phyloP scores from a whole-genome alignment of 2,329 filamentous ascomycete genomes.

The Zelopaecilomyces penicillatus region DNA sequence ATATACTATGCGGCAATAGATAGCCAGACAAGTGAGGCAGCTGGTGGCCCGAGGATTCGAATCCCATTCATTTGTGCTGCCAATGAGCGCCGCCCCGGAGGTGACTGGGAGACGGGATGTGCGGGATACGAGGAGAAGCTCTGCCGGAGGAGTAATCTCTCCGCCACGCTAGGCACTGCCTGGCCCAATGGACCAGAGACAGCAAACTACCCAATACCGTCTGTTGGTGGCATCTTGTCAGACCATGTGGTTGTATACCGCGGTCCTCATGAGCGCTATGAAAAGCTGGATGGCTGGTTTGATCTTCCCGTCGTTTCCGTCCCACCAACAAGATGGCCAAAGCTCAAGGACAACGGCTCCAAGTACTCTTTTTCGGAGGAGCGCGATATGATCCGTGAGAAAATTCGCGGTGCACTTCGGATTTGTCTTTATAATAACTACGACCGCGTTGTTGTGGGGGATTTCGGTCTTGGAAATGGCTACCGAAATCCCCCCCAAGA shows the following conservation, averaged over 20 bases:
- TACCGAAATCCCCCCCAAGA: conserved; percentile 58
- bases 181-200: conserved; percentile 37
- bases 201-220: conserved; percentile 63
- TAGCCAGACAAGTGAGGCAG: conserved; percentile 26
- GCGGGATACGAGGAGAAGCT: conserved; percentile 54
- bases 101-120: conserved; percentile 66
- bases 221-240: conserved; percentile 61
- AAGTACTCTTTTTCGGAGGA: conserved; percentile 67
- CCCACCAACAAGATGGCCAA: conserved; percentile 63
- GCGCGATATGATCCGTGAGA: conserved; percentile 62
- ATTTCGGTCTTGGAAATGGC: conserved; percentile 56
- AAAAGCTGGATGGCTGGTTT: conserved; percentile 45
- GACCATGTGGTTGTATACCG: conserved; percentile 65
- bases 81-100: conserved; percentile 67
- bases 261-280: conserved; percentile 58
- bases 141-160: conserved; percentile 65
- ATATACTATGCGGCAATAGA: conserved; percentile 45
- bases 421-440: conserved; percentile 58
- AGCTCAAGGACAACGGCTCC: conserved; percentile 57
- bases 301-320: conserved; percentile 66
- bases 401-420: conserved; percentile 61
- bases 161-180: conserved; percentile 57
- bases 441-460: conserved; percentile 50
- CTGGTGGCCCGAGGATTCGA: conserved; percentile 25
- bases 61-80: conserved; percentile 65